Evolutionary conservation across 1,139 yeast species (phyloP), one percentile per base, ranked within the genome.

Genomic region (Saccharomyces pastorianus): DNA sequence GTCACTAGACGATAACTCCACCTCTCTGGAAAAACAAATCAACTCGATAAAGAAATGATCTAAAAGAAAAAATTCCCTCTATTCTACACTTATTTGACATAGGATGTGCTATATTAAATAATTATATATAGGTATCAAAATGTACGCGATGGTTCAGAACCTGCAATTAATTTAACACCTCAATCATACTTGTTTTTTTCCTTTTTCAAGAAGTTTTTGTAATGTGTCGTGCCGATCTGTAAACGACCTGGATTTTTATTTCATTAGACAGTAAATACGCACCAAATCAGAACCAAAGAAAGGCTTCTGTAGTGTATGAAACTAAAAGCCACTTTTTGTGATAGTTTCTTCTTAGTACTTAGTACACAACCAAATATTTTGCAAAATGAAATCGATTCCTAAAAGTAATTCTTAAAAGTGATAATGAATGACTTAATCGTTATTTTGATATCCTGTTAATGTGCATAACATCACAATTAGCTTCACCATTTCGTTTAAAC

Each of bases 1-100:
- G 68, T 91, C 93, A 77, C 82, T 93, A 56, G 96, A 93, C 65
- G 78, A 78, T 56, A 80, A 83, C 57, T 89, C 96, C 56, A 78
- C 78, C 23, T 75, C 76, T 42, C 76, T 93, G 65, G 88, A 85
- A 67, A 80, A 80, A 47, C 87, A 88, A 71, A 71, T 93, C 23
- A 62, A 62, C 50, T 64, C 42, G 52, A 55, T 52, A 57, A 60
- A 58, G 59, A 53, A 53, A 17, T 38, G 25, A 38, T 38, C n/a
- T 14, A 13, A 31, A 13, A 13, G 13, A 38, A 38, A 17, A 38
- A 9, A 14, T 8, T 14, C 4, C 20, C 8, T 38, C 14, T 8
- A 5, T 38, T 38, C 23, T 38, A 4, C 13, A 38, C 13, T 8
- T 38, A 38, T 14, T 38, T 13, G 20, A 38, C 42, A 38, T 38